Evolutionary conservation across 1,284 basidiomycete species (phyloP).

Genomic region (Crucibulum parvulum): DNA sequence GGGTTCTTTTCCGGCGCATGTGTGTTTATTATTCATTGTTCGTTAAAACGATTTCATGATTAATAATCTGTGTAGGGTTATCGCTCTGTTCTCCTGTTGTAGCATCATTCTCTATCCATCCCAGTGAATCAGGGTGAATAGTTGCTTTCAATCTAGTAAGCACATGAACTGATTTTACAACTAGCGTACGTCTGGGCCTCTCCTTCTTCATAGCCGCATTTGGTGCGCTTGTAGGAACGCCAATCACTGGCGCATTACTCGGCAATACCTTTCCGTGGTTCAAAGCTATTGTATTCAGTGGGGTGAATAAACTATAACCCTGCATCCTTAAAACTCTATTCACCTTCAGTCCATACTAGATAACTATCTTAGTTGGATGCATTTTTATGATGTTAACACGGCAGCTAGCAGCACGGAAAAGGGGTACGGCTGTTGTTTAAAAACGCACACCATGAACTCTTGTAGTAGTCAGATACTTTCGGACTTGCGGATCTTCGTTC

Average conservation of each 20-base stretch:
- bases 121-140: neutral
- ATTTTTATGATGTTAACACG: too few relatives aligned
- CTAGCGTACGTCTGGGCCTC: slow-evolving; percentile 20
- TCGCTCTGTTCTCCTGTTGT: neutral
- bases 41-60: neutral
- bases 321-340: too few relatives aligned
- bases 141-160: neutral
- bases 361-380: too few relatives aligned
- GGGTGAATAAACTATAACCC: too few relatives aligned
- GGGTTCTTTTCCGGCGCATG: slow-evolving; percentile 36
- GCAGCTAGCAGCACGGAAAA: too few relatives aligned
- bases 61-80: neutral
- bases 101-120: neutral
- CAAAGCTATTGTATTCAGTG: slow-evolving; percentile 16
- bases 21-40: slow-evolving; percentile 20
- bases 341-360: too few relatives aligned
- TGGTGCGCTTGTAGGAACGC: slow-evolving; percentile 17
- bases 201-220: slow-evolving; percentile 11
- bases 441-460: too few relatives aligned
- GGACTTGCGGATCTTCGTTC: too few relatives aligned
- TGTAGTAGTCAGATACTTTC: too few relatives aligned
- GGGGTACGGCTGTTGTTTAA: too few relatives aligned
- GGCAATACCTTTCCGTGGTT: slow-evolving; percentile 13
- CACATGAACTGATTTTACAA: neutral
- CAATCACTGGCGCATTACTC: slow-evolving; percentile 19